Base-by-base conservation (phyloP, 148 eudicot genomes). In the Gaultheria prostrata region DNA sequence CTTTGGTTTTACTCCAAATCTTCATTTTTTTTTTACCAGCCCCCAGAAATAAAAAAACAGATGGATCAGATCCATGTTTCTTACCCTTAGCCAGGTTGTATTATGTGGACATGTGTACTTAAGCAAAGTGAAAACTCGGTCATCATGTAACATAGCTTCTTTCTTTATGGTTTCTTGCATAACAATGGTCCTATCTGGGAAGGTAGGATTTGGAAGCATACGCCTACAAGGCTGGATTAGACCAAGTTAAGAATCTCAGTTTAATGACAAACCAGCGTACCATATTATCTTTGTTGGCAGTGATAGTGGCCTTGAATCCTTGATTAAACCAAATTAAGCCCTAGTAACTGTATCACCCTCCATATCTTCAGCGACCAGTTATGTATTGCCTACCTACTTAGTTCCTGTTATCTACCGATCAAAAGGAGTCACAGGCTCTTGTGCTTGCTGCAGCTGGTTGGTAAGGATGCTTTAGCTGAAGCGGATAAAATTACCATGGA, bases 391-490 rank as follows among this genome's bases (percentile, higher is more conserved):
- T 51, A 13, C 15, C 6, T 56, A 73, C 17, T 0, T 39, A 2
- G 45, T 17, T 74, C 18, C 26, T 59, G 8, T 28, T 15, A 17
- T 75, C 24, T 39, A 30, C 43, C 33, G 51, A 45, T 39, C 24
- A 43, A 67, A 26, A 24, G 33, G 59, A 77, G 50, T 77, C 59
- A 61, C 74, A 79, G 59, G 77, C 18, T 81, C 33, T 82, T 86
- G 45, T 83, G 76, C 83, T 87, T 83, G 39, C 76, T 91, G 83
- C 93, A 97, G 99, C 95, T 97, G 69, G 99, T 97, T 5, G 98
- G 99, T 14, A 97, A 97, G 87, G 99, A 97, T 93, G 98, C 99
- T 70, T 86, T 97, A 89, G 99, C 99, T 61, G 99, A 97, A 89
- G 79, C 97, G 11, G 99, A 97, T 90, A 96, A 97, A 81, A 97